These are phyloP conservation scores for Fusarium aywerte DNA, from an alignment of 2,329 filamentous ascomycete species.

Conservation along the genomic window DNA sequence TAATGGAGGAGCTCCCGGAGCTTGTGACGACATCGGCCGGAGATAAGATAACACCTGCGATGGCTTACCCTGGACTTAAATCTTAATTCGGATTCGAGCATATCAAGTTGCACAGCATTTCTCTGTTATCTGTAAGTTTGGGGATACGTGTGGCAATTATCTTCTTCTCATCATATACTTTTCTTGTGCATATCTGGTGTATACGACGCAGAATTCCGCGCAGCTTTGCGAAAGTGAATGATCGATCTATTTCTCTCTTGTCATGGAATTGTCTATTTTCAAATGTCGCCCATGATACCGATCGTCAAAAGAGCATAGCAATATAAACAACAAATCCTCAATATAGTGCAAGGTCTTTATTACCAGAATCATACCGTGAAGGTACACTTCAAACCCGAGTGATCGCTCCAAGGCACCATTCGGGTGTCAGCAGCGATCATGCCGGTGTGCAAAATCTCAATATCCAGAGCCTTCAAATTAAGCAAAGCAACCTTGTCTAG, in stretches of 20 bases:
- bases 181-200: neutral
- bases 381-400: slow-evolving; percentile 9
- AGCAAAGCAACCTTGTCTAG: slow-evolving; percentile 53
- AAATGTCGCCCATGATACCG: no score
- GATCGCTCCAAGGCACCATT: slow-evolving; percentile 7
- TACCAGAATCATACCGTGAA: no score
- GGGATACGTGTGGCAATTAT: neutral
- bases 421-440: neutral
- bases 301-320: no score
- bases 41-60: slow-evolving; percentile 39
- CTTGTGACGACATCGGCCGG: slow-evolving; percentile 42
- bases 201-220: no score
- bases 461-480: slow-evolving; percentile 38
- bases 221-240: no score
- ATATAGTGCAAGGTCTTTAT: no score
- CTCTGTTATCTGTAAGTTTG: neutral
- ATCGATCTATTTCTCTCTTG: no score
- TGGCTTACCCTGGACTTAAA: slow-evolving; percentile 25
- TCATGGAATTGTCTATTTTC: no score
- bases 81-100: neutral
- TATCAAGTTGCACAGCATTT: neutral
- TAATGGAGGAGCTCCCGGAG: slow-evolving; percentile 27
- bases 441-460: slow-evolving; percentile 34
- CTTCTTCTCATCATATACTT: neutral
- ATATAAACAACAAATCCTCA: no score